phyloP scores from a whole-genome alignment of 305 asterid genomes.

The Solanum hybrid region DNA sequence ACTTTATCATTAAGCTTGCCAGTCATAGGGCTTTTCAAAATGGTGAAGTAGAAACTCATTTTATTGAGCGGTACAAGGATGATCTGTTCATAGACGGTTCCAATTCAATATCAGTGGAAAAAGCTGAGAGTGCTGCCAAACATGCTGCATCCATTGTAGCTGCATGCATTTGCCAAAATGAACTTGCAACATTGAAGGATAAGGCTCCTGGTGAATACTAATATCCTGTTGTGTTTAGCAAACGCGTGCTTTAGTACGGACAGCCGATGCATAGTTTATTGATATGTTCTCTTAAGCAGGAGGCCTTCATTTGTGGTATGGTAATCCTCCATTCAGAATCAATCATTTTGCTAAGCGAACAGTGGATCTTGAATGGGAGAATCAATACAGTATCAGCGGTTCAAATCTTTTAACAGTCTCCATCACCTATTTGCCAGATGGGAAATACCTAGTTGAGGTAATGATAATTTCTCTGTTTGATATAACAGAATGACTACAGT shows the following conservation, averaged over 20 bases:
- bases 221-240: neutral
- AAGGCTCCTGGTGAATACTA: constrained; percentile 44
- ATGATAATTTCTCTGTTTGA: constrained; percentile 6
- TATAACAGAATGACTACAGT: neutral
- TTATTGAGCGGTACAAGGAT: constrained; percentile 69
- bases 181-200: constrained; percentile 29
- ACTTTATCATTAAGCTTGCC: constrained; percentile 72
- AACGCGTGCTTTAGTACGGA: neutral
- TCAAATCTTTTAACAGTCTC: constrained; percentile 30
- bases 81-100: constrained; percentile 52
- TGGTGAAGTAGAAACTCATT: constrained; percentile 93
- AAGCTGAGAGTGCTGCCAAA: constrained; percentile 34
- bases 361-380: constrained; percentile 75
- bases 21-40: constrained; percentile 62
- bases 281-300: constrained; percentile 35
- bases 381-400: constrained; percentile 42
- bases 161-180: constrained; percentile 68
- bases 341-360: constrained; percentile 44
- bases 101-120: constrained; percentile 29
- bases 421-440: constrained; percentile 45
- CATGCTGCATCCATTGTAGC: constrained; percentile 64
- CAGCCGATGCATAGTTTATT: constrained; percentile 1
- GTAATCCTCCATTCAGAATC: constrained; percentile 80
- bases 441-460: constrained; percentile 76
- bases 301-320: constrained; percentile 60